Evolutionary conservation across 2,329 filamentous ascomycete genomes (phyloP).

Genomic region (Colletotrichum gloeosporioides): DNA sequence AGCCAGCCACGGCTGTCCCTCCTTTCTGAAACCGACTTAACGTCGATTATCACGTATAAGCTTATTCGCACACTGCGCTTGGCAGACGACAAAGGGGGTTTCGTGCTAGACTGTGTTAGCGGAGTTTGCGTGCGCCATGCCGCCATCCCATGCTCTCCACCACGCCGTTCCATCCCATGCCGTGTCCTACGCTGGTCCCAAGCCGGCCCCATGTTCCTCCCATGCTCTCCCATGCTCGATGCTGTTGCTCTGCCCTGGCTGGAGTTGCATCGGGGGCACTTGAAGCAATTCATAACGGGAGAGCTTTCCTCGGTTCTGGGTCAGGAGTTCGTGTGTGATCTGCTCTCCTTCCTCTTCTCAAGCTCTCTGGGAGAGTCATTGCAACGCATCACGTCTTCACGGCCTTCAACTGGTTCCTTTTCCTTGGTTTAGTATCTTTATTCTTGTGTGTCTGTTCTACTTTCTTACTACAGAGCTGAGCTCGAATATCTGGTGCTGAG

Average conservation of each 20-base stretch:
- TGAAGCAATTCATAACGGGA: slow-evolving; percentile 17
- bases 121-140: neutral
- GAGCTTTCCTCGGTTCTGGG: slow-evolving; percentile 4
- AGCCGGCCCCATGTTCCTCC: neutral
- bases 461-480: slow-evolving; percentile 11
- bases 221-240: slow-evolving; percentile 9
- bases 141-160: neutral
- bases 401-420: neutral
- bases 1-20: slow-evolving; percentile 5
- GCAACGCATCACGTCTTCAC: neutral
- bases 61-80: slow-evolving; percentile 16
- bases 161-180: neutral
- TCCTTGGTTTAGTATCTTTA: slow-evolving; percentile 1
- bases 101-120: slow-evolving; percentile 3
- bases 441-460: neutral
- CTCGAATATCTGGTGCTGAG: slow-evolving; percentile 13
- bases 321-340: neutral
- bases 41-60: slow-evolving; percentile 19
- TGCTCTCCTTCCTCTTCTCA: neutral
- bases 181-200: neutral
- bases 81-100: slow-evolving; percentile 7
- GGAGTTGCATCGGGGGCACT: neutral
- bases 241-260: slow-evolving; percentile 6
- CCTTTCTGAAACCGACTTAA: slow-evolving; percentile 20
- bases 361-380: slow-evolving; percentile 23